Percentiles rank a stretch among this genome's conserved stretches.
Evolutionary conservation across 768 basidiomycete species (phyloP).

Genomic region (Boletus reticulatus): DNA sequence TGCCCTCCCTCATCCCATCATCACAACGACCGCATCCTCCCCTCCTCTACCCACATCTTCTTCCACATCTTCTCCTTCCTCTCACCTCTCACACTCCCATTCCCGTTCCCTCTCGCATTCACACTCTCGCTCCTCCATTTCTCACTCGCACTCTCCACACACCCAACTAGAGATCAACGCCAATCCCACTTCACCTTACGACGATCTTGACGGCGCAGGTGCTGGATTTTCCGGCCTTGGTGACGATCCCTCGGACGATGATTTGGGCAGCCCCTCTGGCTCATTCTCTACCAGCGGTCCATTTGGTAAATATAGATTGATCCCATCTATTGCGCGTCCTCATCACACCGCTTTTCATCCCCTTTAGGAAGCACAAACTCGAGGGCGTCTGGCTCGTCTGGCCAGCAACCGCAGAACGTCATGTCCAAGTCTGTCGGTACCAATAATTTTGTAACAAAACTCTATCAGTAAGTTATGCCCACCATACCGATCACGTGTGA

Average conservation of each 20-base stretch:
- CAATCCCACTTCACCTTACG: slow-evolving; percentile 40
- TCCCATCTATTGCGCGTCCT: background rate
- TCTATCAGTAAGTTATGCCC: slow-evolving; percentile 67
- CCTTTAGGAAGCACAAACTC: slow-evolving; percentile 7
- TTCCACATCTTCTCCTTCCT: slow-evolving; percentile 23
- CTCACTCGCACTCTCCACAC: slow-evolving; percentile 19
- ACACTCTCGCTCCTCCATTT: slow-evolving; percentile 22
- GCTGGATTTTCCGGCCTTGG: slow-evolving; percentile 14
- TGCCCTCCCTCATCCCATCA: slow-evolving; percentile 27
- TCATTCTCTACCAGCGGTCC: slow-evolving; percentile 9
- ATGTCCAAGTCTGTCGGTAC: slow-evolving; percentile 64
- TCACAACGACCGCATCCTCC: slow-evolving; percentile 31
- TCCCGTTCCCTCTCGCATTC: slow-evolving; percentile 17
- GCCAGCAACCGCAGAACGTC: slow-evolving; percentile 45
- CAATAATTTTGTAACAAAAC: slow-evolving; percentile 87
- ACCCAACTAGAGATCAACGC: slow-evolving; percentile 30
- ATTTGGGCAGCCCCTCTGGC: slow-evolving; percentile 18
- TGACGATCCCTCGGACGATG: slow-evolving; percentile 29
- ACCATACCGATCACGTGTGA: background rate
- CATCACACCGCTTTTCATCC: background rate
- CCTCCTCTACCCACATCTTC: slow-evolving; percentile 27
- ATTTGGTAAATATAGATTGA: slow-evolving; percentile 2
- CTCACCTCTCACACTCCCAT: slow-evolving; percentile 22
- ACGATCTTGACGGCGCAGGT: slow-evolving; percentile 56
- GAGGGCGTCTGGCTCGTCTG: slow-evolving; percentile 17